These are phyloP conservation scores for Saxophila tyrrhenica DNA, from an alignment of 495 filamentous ascomycete genomes.

Conservation along the genomic window DNA sequence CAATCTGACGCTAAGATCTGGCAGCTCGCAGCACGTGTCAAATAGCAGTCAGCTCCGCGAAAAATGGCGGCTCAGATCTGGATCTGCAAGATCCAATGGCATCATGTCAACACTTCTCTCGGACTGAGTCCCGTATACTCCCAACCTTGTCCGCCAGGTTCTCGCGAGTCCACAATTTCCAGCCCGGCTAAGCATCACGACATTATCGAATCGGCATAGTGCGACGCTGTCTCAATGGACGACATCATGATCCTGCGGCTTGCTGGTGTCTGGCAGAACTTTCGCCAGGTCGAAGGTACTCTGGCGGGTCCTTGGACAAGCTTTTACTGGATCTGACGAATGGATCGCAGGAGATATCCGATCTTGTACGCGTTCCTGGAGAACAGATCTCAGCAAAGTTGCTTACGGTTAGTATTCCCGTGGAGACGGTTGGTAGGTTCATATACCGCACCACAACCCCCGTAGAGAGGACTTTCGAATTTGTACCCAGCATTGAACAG, in stretches of 20 bases:
- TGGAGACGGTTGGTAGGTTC: too few relatives aligned
- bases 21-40: neutral
- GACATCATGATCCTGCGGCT: neutral
- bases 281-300: neutral
- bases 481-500: too few relatives aligned
- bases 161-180: neutral
- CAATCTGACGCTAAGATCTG: neutral
- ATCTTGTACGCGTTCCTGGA: neutral
- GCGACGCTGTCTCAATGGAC: neutral
- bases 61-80: neutral
- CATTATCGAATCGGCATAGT: neutral
- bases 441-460: neutral
- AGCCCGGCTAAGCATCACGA: constrained; percentile 2
- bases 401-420: too few relatives aligned
- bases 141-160: neutral
- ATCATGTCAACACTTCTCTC: neutral
- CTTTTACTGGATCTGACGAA: neutral
- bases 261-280: neutral
- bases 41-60: too few relatives aligned
- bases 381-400: too few relatives aligned
- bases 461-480: too few relatives aligned
- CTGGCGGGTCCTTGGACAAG: neutral
- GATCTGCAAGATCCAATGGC: neutral
- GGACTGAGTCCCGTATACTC: neutral
- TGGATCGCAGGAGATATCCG: neutral